phyloP scores from a whole-genome alignment of 2,329 filamentous ascomycete species.

The Mariannaea elegans region DNA sequence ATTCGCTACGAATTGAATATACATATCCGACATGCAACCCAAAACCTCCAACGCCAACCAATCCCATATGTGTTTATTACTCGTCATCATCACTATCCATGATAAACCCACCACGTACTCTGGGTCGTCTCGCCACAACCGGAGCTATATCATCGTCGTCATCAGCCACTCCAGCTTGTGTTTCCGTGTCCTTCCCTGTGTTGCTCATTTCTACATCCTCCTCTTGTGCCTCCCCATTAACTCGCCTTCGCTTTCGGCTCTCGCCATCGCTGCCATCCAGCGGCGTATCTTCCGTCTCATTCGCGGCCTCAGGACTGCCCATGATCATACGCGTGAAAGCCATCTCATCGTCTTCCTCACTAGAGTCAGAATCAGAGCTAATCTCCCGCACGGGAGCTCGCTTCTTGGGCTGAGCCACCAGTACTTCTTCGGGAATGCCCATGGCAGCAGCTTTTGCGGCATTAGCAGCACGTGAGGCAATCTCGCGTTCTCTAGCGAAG shows the following conservation, averaged over 20 bases:
- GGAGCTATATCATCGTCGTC: conserved; percentile 42
- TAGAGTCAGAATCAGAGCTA: conserved; percentile 39
- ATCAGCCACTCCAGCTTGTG: conserved; percentile 8
- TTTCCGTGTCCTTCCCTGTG: conserved; percentile 22
- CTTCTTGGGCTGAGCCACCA: conserved; percentile 37
- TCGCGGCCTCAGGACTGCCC: conserved; percentile 33
- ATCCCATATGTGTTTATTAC: conserved; percentile 26
- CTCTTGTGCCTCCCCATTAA: conserved; percentile 42
- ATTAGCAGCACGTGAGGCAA: conserved; percentile 63
- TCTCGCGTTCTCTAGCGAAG: conserved; percentile 73
- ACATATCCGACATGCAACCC: conserved; percentile 1
- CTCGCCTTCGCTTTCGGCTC: conserved; percentile 49
- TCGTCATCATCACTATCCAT: conserved; percentile 69
- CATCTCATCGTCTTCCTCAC: conserved; percentile 35
- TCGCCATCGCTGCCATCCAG: conserved; percentile 47
- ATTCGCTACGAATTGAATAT: neutral
- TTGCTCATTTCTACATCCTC: conserved; percentile 42
- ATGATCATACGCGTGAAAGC: conserved; percentile 33
- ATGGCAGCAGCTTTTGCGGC: conserved; percentile 41
- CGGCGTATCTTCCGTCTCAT: conserved; percentile 40
- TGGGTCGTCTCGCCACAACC: conserved; percentile 49
- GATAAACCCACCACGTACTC: conserved; percentile 63
- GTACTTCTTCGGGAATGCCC: conserved; percentile 5
- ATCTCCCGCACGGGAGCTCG: conserved; percentile 25
- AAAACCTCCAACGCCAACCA: conserved; percentile 26